Percentiles rank a stretch among this genome's conserved stretches.
Conservation (phyloP, 192 early-diverging fungal genomes). For the Dimargaris verticillata region DNA sequence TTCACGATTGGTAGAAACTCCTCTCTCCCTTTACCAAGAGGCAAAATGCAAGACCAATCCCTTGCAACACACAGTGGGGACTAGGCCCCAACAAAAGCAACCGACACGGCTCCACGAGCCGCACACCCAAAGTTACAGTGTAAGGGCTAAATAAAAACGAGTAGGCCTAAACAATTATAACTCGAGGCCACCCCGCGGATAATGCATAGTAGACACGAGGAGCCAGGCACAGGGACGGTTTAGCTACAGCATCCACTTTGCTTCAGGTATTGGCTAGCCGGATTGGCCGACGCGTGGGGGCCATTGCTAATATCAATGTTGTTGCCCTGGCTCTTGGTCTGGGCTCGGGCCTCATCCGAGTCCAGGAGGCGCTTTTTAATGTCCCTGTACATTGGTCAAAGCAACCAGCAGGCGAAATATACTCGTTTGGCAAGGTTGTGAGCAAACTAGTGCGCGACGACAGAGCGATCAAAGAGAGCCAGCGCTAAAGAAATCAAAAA, state of each 20-base stretch:
- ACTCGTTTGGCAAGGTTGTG: neutral
- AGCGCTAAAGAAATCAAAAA: neutral
- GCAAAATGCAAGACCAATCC: no score
- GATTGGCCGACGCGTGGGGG: neutral
- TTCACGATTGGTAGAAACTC: no score
- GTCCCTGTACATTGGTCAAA: conserved; percentile 36
- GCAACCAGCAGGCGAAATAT: neutral
- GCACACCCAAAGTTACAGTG: no score
- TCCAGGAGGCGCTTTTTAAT: conserved; percentile 98
- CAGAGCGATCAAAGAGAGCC: neutral
- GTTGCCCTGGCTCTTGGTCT: neutral
- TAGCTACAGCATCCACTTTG: conserved; percentile 11
- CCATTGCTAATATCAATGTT: conserved; percentile 8
- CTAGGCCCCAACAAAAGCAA: no score
- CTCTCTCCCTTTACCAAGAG: no score
- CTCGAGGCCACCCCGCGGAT: no score
- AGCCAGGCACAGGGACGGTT: neutral
- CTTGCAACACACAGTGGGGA: no score
- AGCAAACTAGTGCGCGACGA: neutral
- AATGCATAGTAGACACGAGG: no score
- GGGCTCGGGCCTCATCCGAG: conserved; percentile 40
- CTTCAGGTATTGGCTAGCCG: conserved; percentile 9
- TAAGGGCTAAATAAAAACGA: no score
- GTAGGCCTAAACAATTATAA: no score
- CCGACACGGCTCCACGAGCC: no score